Evolutionary conservation across 495 filamentous ascomycete species (phyloP).

Genomic region (Penicillium pulvis): DNA sequence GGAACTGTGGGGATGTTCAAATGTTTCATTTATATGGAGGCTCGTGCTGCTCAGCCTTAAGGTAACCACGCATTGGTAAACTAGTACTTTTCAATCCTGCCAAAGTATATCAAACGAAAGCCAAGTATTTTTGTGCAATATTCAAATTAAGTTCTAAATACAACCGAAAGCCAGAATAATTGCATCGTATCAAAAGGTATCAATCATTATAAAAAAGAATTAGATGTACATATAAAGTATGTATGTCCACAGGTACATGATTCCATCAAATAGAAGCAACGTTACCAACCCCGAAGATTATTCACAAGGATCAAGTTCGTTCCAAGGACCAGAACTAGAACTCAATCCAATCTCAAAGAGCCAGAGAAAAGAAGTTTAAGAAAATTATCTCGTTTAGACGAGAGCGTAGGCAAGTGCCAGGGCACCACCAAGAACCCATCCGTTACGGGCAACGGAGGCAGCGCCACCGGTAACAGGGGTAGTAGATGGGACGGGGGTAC

Average conservation of each 20-base stretch:
- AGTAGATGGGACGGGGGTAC: background rate
- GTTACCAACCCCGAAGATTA: background rate
- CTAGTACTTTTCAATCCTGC: no score
- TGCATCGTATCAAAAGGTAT: conserved; percentile 10
- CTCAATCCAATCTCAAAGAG: background rate
- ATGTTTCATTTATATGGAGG: background rate
- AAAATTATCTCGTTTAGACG: conserved; percentile 18
- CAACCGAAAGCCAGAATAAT: background rate
- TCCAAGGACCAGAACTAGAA: background rate
- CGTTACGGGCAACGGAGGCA: conserved; percentile 24
- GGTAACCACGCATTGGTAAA: no score
- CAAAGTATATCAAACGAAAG: background rate
- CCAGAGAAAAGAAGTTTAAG: background rate
- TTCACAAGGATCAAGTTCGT: background rate
- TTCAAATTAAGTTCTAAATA: no score
- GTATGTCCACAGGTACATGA: background rate
- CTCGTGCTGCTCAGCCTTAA: no score
- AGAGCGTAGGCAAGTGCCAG: conserved; percentile 34
- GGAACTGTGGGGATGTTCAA: no score
- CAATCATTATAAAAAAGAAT: conserved; percentile 27
- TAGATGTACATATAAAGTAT: conserved; percentile 14
- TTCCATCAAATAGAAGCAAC: conserved; percentile 1
- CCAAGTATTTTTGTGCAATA: background rate
- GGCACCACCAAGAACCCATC: conserved; percentile 34
- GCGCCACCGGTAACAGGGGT: conserved; percentile 22